Percentiles rank a stretch among this genome's conserved stretches.
phyloP scores from a whole-genome alignment of 345 rosid species.

The Excoecaria cochinchinensis region DNA sequence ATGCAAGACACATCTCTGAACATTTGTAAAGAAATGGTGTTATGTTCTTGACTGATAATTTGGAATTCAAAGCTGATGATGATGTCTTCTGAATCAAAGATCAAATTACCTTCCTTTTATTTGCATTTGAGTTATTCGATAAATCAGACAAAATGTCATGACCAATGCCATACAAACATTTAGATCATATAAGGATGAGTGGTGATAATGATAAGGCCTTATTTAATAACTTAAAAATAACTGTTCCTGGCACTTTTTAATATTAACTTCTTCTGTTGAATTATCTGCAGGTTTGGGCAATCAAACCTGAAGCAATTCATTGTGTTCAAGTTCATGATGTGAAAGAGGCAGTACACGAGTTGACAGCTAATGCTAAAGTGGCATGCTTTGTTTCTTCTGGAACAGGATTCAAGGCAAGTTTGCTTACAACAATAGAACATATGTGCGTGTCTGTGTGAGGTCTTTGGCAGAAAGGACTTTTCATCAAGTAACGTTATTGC shows the following conservation, averaged over 20 bases:
- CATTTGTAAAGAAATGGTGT: neutral
- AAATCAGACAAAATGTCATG: neutral
- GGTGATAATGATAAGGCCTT: neutral
- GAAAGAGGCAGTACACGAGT: constrained; percentile 47
- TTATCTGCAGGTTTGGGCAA: constrained; percentile 48
- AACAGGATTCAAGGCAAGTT: constrained; percentile 57
- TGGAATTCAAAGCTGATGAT: no score
- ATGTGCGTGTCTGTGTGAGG: neutral
- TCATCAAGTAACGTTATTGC: constrained; percentile 1
- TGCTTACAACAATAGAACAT: neutral
- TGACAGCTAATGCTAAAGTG: constrained; percentile 43
- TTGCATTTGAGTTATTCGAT: neutral
- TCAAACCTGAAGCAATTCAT: constrained; percentile 51
- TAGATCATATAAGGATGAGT: neutral
- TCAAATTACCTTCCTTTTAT: neutral
- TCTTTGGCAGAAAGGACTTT: neutral
- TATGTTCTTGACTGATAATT: neutral
- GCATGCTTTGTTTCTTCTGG: constrained; percentile 58
- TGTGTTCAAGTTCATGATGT: constrained; percentile 65
- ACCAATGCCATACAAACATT: neutral
- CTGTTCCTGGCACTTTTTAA: neutral
- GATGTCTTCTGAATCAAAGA: no score
- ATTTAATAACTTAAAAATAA: neutral
- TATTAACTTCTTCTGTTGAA: neutral
- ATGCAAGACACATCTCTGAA: neutral